A percentile compares a stretch with the other conserved stretches of the same genome.
phyloP scores from a whole-genome alignment of 164 flowering plant species.

The Santalum album region DNA sequence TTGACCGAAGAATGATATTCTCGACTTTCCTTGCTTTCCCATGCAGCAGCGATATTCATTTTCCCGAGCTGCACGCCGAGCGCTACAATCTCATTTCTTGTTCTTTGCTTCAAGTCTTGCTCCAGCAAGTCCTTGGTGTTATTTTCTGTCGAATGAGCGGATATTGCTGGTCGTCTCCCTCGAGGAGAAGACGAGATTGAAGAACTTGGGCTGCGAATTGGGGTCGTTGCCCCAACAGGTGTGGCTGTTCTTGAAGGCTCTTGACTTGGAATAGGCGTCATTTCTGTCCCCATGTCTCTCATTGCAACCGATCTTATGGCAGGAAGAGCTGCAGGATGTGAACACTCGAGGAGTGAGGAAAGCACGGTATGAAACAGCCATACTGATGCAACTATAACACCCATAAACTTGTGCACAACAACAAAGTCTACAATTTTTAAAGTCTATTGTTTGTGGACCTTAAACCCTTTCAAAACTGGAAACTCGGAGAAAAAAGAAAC shows the following conservation, averaged over 20 bases:
- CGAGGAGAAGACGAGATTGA: constrained; percentile 82
- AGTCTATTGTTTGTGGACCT: no score
- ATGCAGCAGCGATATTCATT: constrained; percentile 86
- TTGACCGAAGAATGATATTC: constrained; percentile 28
- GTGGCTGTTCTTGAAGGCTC: constrained; percentile 89
- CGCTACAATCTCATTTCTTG: constrained; percentile 78
- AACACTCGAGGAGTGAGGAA: not conserved
- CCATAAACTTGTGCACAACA: no score
- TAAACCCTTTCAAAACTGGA: no score
- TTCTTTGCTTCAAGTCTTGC: constrained; percentile 61
- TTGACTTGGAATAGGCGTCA: constrained; percentile 85
- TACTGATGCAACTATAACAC: no score
- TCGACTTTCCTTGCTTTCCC: constrained; percentile 83
- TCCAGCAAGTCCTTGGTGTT: constrained; percentile 46
- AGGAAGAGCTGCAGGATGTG: constrained; percentile 29
- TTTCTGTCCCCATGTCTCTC: constrained; percentile 98
- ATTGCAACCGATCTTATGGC: constrained; percentile 61
- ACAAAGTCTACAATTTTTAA: no score
- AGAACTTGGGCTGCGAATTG: constrained; percentile 75
- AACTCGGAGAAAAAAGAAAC: no score
- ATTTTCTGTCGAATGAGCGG: no score
- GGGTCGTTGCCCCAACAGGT: constrained; percentile 69
- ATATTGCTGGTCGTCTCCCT: constrained; percentile 43
- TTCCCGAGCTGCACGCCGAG: constrained; percentile 87
- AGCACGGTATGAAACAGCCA: no score